These are phyloP conservation scores for Exophiala aquamarina DNA, from an alignment of 2,329 filamentous ascomycete genomes.

Conservation along the genomic window DNA sequence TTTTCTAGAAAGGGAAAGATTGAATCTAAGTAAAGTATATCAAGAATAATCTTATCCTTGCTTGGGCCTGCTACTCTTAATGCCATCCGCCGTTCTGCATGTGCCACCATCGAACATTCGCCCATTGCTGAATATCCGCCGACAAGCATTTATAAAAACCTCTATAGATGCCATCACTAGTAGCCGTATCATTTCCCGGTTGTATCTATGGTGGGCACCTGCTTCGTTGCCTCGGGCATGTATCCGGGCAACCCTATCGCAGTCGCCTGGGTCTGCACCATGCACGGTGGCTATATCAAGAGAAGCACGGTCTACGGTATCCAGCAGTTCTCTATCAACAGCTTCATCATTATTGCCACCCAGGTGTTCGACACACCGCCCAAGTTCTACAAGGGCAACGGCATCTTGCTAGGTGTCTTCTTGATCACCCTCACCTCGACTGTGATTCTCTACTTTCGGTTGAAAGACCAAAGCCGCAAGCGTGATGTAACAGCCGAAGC, in stretches of 20 bases:
- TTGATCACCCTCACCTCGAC: neutral
- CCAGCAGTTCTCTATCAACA: neutral
- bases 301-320: slow-evolving; percentile 2
- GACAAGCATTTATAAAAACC: too few relatives aligned
- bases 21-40: too few relatives aligned
- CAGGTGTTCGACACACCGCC: slow-evolving; percentile 2
- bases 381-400: slow-evolving; percentile 2
- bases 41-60: too few relatives aligned
- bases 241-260: neutral
- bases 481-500: slow-evolving; percentile 1
- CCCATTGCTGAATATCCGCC: too few relatives aligned
- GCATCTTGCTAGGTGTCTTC: slow-evolving; percentile 2
- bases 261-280: neutral
- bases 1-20: too few relatives aligned
- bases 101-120: too few relatives aligned
- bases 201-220: neutral
- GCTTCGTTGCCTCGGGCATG: neutral
- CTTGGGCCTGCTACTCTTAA: too few relatives aligned
- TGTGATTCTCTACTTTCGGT: slow-evolving; percentile 4
- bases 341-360: slow-evolving; percentile 1
- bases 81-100: too few relatives aligned
- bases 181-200: too few relatives aligned
- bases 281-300: slow-evolving; percentile 3
- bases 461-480: slow-evolving; percentile 5
- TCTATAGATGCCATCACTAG: too few relatives aligned